Evolutionary conservation across 768 basidiomycete species (phyloP).

Genomic region (Macrolepiota dolichaula): DNA sequence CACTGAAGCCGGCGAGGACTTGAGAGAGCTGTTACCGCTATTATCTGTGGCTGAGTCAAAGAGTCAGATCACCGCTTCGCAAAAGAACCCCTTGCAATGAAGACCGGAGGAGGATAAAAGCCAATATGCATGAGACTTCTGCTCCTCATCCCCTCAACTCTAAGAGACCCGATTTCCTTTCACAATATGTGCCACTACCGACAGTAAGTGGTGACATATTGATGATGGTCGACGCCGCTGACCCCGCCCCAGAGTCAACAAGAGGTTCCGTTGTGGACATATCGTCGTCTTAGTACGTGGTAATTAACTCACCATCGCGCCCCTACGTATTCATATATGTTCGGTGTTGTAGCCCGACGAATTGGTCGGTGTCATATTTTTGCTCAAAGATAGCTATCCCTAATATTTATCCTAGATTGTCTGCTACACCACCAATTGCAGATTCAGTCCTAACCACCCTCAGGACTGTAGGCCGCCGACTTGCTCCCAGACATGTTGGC

Average conservation of each 20-base stretch:
- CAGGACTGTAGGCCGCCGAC: constrained; percentile 1
- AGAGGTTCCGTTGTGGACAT: not conserved
- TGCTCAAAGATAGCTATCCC: too few relatives aligned
- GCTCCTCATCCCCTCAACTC: not conserved
- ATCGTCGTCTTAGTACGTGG: not conserved
- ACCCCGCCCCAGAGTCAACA: not conserved
- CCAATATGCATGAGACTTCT: not conserved
- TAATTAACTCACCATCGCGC: not conserved
- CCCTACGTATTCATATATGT: not conserved
- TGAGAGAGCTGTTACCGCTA: not conserved
- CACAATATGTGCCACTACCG: constrained; percentile 7
- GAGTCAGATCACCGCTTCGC: constrained; percentile 2
- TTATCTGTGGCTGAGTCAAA: constrained; percentile 1
- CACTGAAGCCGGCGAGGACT: not conserved
- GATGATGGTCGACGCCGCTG: too few relatives aligned
- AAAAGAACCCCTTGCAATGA: not conserved
- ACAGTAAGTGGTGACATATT: not conserved
- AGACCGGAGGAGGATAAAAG: constrained; percentile 1
- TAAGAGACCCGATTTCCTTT: not conserved
- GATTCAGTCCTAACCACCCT: constrained; percentile 11
- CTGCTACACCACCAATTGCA: constrained; percentile 8
- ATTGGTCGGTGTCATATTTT: not conserved
- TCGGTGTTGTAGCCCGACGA: not conserved
- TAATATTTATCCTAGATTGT: not conserved
- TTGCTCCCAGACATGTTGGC: constrained; percentile 8